Conservation (phyloP, 2,329 filamentous ascomycete genomes). For the Aschersonia sp. region DNA sequence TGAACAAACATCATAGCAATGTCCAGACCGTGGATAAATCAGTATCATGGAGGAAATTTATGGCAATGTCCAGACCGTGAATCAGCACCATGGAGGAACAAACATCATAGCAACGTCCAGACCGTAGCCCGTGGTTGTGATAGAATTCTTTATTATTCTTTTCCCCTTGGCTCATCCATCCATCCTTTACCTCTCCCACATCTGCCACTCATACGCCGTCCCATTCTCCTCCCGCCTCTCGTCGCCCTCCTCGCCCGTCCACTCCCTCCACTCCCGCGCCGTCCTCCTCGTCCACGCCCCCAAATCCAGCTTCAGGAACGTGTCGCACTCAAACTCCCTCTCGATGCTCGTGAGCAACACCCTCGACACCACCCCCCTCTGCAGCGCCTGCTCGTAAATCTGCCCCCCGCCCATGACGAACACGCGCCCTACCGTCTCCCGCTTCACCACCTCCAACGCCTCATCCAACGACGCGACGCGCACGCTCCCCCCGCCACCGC, state of each 20-base stretch:
- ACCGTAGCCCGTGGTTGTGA: no score
- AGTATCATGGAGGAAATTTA: no score
- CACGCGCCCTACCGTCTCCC: slow-evolving; percentile 35
- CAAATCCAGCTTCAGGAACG: slow-evolving; percentile 52
- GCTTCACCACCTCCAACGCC: slow-evolving; percentile 34
- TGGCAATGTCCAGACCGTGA: no score
- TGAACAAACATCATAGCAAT: no score
- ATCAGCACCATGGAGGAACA: no score
- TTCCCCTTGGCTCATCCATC: background rate
- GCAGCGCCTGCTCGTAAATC: slow-evolving; percentile 64
- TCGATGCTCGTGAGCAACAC: slow-evolving; percentile 58
- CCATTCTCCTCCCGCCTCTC: slow-evolving; percentile 47
- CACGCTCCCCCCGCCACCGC: slow-evolving; percentile 17
- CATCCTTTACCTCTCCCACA: slow-evolving; percentile 45
- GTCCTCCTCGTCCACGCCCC: slow-evolving; percentile 39
- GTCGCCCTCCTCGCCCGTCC: slow-evolving; percentile 44
- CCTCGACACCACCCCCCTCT: slow-evolving; percentile 38
- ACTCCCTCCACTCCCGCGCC: slow-evolving; percentile 40
- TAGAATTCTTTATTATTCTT: no score
- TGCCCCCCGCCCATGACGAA: slow-evolving; percentile 87
- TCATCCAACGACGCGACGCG: slow-evolving; percentile 43
- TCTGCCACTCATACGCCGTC: slow-evolving; percentile 55
- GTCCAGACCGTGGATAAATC: no score
- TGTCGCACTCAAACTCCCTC: slow-evolving; percentile 62
- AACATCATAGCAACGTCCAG: no score